Percentiles rank a stretch among this genome's conserved stretches.
phyloP scores from a whole-genome alignment of 305 asterid genomes.

The Fraxinus paxiana region DNA sequence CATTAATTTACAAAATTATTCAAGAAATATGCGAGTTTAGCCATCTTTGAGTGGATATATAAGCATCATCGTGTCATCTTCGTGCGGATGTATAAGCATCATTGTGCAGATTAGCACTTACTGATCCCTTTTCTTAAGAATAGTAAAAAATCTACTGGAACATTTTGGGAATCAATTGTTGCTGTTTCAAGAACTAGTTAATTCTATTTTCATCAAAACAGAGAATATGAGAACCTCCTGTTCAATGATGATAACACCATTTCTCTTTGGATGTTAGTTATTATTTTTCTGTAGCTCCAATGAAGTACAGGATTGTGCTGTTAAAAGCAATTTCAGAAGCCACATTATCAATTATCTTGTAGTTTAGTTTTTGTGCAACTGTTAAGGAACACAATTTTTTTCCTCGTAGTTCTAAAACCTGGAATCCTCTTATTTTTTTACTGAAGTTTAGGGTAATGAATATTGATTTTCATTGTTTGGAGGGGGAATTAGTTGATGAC shows the following conservation, averaged over 20 bases:
- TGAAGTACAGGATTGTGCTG: background rate
- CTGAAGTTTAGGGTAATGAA: background rate
- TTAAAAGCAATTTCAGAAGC: background rate
- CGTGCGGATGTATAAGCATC: background rate
- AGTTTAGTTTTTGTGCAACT: background rate
- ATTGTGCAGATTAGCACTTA: background rate
- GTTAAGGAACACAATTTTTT: background rate
- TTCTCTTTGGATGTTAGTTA: background rate
- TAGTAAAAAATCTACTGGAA: background rate
- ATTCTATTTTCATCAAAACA: background rate
- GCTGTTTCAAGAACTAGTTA: background rate
- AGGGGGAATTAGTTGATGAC: background rate
- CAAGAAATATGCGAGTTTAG: background rate
- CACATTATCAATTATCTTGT: background rate
- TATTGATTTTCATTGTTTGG: background rate
- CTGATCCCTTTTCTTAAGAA: background rate
- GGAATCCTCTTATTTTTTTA: background rate
- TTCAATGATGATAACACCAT: background rate
- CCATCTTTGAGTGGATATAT: background rate
- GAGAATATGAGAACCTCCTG: background rate
- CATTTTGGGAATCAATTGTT: background rate
- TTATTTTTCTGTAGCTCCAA: background rate
- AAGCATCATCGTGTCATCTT: background rate
- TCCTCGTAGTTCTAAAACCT: background rate
- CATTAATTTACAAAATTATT: conserved; percentile 9